Base-by-base conservation (phyloP, 108 stramenopile species). In the Skeletonema potamos region DNA sequence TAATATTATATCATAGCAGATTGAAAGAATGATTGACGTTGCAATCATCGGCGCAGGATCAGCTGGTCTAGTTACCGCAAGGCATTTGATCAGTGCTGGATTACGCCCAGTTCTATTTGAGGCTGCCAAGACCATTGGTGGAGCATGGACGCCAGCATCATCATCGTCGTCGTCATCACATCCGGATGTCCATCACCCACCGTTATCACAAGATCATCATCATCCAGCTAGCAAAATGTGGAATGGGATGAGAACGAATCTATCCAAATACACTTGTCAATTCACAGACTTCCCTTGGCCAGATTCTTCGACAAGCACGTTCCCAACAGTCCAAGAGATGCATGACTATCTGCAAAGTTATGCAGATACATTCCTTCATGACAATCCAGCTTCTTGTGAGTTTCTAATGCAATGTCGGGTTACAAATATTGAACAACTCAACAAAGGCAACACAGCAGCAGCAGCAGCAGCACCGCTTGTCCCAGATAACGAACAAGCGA, bases 211-310 rank as follows among this genome's bases (percentile, higher is more conserved):
- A 26, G 12, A 33, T 60, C 17, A 56, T 34, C 22, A 76, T 58
- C 75, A 76, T 48, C 64, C 76, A 13, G 65, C 77, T 28, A 56
- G 68, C 34, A 88, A 83, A 66, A 89, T 85, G 86, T 87, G 88
- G 86, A 67, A 76, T 27, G 82, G 84, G 27, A 59, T 89, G 82
- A 72, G 67, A 17, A 85, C 88, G 48, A 89, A 89, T 70, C 66
- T 89, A 37, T 89, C 88, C 22, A 85, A 84, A 68, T 84, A 85
- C 37, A 85, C 88, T 4, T 89, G 88, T 64, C 73, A 74, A 24
- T 89, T 87, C 64, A 81, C 86, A 20, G 88, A 89, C 43, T 85
- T 73, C 77, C 88, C 88, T 15, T 89, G 88, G 88, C 68, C 87
- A 17, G 77, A 78, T 0, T 72, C 58, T 0, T 72, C 58, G 54